Evolutionary conservation across 345 rosid species (phyloP), one percentile per base, ranked within the genome.

Genomic region (Conringia planisiliqua): DNA sequence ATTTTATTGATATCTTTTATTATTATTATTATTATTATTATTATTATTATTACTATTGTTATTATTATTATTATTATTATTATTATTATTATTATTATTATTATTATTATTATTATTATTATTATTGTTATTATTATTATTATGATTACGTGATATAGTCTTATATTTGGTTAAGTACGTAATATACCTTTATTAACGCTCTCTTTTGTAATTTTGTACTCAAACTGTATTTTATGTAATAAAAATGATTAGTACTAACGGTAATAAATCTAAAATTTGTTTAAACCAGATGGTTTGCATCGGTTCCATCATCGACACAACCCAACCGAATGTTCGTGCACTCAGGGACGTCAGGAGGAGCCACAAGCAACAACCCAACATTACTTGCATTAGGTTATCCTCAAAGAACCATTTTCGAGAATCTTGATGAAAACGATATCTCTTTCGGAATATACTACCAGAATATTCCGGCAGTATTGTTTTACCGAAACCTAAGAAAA

Each of bases 301-400:
- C 92, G 0, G 93, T 91, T 16, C 98, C 98, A 12, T 39, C 95
- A 14, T 94, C 93, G 0, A 91, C 98, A 11, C 98, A 94, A 61
- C 98, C 96, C 22, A 91, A 94, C 81, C 82, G 95, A 10, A 79
- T 94, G 9, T 91, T 42, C 74, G 93, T 94, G 4, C 96, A 94
- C 78, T 87, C 95, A 0, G 92, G 73, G 7, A 90, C 96, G 0
- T 91, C 96, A 6, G 84, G 72, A 14, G 96, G 97, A 71, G 95
- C 96, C 10, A 91, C 97, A n/a, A 87, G 97, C 86, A 94, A 94
- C 84, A 74, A 77, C 27, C 83, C 89, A 59, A 58, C 76, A 2
- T 14, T 61, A 58, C 97, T 94, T 11, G 68, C 67, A 1, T 80
- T 70, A 60, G 98, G 98, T 7, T 94, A 87, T 83, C 89, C 93